These are phyloP conservation scores for Tillandsia fasciculata DNA, from an alignment of 176 grass and related monocot genomes.

Conservation along the genomic window DNA sequence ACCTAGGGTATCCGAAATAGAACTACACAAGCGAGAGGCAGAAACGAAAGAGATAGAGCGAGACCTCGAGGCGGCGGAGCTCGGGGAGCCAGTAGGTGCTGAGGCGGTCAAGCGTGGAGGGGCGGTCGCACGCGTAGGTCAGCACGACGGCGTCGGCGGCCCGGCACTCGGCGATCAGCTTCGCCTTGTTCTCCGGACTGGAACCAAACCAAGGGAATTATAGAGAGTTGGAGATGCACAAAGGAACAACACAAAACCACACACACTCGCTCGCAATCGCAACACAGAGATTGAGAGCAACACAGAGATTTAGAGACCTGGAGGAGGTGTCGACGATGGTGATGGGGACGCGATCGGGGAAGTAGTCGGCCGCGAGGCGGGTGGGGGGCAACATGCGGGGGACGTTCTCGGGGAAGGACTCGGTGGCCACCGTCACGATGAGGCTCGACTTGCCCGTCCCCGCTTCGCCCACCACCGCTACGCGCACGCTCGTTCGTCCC, in stretches of 20 bases:
- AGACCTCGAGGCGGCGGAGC: slow-evolving; percentile 72
- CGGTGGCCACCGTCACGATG: slow-evolving; percentile 68
- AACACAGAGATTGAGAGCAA: not conserved
- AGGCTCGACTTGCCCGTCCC: slow-evolving; percentile 93
- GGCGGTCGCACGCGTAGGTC: slow-evolving; percentile 77
- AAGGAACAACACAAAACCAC: not conserved
- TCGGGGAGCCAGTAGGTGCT: slow-evolving; percentile 90
- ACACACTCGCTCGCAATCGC: not conserved
- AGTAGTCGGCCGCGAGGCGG: slow-evolving; percentile 78
- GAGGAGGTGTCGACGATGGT: slow-evolving; percentile 90
- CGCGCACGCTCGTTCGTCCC: slow-evolving; percentile 57
- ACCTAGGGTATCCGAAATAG: too few species aligned
- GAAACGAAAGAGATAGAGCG: not conserved
- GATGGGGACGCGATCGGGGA: slow-evolving; percentile 87
- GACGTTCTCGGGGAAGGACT: slow-evolving; percentile 73
- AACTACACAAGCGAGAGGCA: too few species aligned
- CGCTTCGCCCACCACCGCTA: slow-evolving; percentile 73
- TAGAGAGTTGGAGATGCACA: not conserved
- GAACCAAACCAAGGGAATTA: slow-evolving; percentile 7
- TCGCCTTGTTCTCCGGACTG: slow-evolving; percentile 77
- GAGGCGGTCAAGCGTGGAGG: slow-evolving; percentile 66
- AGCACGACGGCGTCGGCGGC: slow-evolving; percentile 77
- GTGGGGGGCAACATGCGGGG: slow-evolving; percentile 63
- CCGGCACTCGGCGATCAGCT: slow-evolving; percentile 85
- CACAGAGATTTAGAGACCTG: slow-evolving; percentile 19